Evolutionary conservation across 805 yeast species (phyloP), one percentile per base, ranked within the genome.

Genomic region (Ogataea henricii): DNA sequence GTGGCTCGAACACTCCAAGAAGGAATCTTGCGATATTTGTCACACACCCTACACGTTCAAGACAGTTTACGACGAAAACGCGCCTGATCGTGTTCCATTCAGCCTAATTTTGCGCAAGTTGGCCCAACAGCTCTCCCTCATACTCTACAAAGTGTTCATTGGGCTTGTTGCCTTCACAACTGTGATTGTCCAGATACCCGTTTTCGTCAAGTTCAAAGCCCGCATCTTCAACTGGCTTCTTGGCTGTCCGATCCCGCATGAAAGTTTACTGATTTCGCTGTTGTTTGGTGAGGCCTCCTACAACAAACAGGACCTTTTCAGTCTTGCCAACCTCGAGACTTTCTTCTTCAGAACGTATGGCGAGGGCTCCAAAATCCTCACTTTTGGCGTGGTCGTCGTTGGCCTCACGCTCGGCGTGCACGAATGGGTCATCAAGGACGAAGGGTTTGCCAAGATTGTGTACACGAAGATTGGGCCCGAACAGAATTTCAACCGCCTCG

Each of bases 11-110:
- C 90, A 82, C 62, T 73, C 87, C 16, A 73, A 78, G 43, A 81
- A 83, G 49, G 76, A 76, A 27, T 74, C 78, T 32, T 94, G 98
- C 75, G 98, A 92, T 64, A 87, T 94, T 34, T 94, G 98, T 65
- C 85, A 89, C 58, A 73, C 86, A 29, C 79, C 82, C 23, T 90
- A 86, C 66, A 75, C 73, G 47, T 87, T 52, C 53, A 67, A 45
- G 59, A 62, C 70, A 18, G 66, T 76, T 0, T 77, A 73, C 48
- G 65, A 70, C 27, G 62, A 64, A 4, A 52, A 59, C 32, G 65
- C 77, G 20, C 91, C 90, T 2, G 61, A 65, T 13, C 63, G 68
- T 21, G 77, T 87, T 20, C 96, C 96, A 0, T 9, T 79, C 2
- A 49, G 56, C 1, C 64, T 83, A 35, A 65, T 87, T 13, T 36